phyloP scores from a whole-genome alignment of 257 asterid species.

The Plantago major region DNA sequence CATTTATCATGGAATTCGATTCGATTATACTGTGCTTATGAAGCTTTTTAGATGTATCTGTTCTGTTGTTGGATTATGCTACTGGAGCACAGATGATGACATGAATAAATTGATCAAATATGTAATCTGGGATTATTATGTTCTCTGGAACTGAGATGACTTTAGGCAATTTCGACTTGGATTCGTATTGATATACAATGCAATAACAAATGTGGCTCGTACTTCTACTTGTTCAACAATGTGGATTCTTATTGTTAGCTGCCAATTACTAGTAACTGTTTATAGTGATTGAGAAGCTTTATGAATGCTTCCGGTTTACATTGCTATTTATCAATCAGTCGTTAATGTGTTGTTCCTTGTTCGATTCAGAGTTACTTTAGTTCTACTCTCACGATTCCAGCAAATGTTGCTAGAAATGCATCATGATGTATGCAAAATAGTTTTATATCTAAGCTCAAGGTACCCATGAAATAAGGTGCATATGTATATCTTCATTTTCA shows the following conservation, averaged over 20 bases:
- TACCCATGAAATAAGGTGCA: no score
- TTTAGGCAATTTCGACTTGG: not conserved
- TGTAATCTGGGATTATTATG: no score
- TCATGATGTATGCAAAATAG: not conserved
- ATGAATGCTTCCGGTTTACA: not conserved
- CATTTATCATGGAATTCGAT: no score
- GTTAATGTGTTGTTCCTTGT: no score
- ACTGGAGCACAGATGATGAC: conserved; percentile 9
- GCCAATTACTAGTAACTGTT: not conserved
- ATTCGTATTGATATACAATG: not conserved
- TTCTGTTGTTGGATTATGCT: conserved; percentile 3
- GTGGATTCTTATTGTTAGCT: not conserved
- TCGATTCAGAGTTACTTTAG: no score
- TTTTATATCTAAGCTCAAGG: not conserved
- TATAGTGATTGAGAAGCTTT: not conserved
- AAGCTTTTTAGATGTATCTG: no score
- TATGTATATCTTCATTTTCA: no score
- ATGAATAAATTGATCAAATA: conserved; percentile 1
- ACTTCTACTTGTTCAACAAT: not conserved
- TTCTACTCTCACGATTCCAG: no score
- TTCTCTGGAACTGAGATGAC: no score
- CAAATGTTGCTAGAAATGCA: no score
- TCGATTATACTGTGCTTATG: no score
- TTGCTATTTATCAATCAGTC: not conserved
- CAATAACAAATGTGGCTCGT: not conserved